phyloP scores from a whole-genome alignment of 2,329 filamentous ascomycete species.

The Paecilomyces sp. region DNA sequence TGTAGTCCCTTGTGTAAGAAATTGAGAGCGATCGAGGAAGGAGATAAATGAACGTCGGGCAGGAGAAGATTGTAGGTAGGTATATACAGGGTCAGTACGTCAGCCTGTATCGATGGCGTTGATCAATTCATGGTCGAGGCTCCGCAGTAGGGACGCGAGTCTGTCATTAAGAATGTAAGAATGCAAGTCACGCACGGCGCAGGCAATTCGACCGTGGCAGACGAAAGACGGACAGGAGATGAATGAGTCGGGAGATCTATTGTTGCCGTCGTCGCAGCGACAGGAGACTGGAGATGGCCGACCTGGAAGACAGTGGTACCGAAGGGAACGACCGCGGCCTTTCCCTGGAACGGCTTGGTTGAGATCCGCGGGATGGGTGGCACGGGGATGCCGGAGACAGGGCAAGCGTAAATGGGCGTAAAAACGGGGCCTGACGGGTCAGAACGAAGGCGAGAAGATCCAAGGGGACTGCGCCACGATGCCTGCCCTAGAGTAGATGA shows the following conservation, averaged over 20 bases:
- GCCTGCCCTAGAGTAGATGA: background rate
- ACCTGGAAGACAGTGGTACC: background rate
- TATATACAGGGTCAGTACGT: background rate
- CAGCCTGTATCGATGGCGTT: background rate
- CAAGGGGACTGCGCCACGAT: conserved; percentile 4
- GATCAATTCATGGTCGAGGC: background rate
- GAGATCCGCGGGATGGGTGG: background rate
- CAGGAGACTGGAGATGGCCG: background rate
- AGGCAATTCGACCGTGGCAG: background rate
- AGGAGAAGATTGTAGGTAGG: background rate
- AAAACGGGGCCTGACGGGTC: background rate
- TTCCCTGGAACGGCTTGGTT: background rate
- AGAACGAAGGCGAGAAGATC: background rate
- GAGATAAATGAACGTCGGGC: background rate
- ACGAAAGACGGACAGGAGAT: background rate
- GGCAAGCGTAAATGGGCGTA: background rate
- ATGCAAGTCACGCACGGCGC: background rate
- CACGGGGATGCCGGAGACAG: background rate
- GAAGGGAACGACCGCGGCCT: background rate
- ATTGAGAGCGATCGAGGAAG: background rate
- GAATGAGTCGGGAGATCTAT: background rate
- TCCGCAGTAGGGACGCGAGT: background rate
- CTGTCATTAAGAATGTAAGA: background rate
- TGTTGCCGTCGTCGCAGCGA: background rate
- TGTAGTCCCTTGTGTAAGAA: background rate